These are phyloP conservation scores for Mollisia scopiformis DNA, from an alignment of 2,329 filamentous ascomycete genomes.

Conservation along the genomic window DNA sequence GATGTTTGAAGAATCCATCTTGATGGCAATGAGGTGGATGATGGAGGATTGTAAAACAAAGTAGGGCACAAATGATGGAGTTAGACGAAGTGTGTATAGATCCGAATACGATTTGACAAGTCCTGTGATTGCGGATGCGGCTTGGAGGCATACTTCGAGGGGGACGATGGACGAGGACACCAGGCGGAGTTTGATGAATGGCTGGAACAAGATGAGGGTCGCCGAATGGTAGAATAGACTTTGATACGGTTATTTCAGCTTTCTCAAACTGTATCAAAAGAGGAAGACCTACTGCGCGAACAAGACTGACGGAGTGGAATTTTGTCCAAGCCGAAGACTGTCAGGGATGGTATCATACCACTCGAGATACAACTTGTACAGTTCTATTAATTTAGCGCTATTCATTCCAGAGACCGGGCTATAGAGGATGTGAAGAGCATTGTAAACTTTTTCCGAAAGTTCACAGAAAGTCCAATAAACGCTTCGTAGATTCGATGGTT, in stretches of 20 bases:
- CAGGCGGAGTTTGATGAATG: conserved; percentile 47
- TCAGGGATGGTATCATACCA: conserved; percentile 73
- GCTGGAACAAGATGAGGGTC: conserved; percentile 74
- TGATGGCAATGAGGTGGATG: conserved; percentile 26
- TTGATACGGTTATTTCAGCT: conserved; percentile 2
- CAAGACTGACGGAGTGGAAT: conserved; percentile 73
- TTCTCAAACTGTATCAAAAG: neutral
- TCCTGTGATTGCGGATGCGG: conserved; percentile 38
- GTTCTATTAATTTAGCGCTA: conserved; percentile 62
- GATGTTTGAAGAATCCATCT: conserved; percentile 32
- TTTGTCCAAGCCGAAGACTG: conserved; percentile 65
- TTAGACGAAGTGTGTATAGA: conserved; percentile 36
- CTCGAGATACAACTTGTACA: conserved; percentile 69
- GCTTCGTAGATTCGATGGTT: conserved; percentile 69
- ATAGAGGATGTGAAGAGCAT: conserved; percentile 60
- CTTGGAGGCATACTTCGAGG: conserved; percentile 35
- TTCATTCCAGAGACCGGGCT: conserved; percentile 68
- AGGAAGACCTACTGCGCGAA: conserved; percentile 67
- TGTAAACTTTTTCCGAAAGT: conserved; percentile 73
- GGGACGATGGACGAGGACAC: conserved; percentile 31
- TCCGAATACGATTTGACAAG: conserved; percentile 36
- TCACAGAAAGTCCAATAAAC: conserved; percentile 72
- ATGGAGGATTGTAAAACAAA: conserved; percentile 35
- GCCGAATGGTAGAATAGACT: conserved; percentile 74
- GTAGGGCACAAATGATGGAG: conserved; percentile 38